These are phyloP conservation scores for Saccharomycopsis olivae DNA, from an alignment of 805 yeast genomes.

Conservation along the genomic window DNA sequence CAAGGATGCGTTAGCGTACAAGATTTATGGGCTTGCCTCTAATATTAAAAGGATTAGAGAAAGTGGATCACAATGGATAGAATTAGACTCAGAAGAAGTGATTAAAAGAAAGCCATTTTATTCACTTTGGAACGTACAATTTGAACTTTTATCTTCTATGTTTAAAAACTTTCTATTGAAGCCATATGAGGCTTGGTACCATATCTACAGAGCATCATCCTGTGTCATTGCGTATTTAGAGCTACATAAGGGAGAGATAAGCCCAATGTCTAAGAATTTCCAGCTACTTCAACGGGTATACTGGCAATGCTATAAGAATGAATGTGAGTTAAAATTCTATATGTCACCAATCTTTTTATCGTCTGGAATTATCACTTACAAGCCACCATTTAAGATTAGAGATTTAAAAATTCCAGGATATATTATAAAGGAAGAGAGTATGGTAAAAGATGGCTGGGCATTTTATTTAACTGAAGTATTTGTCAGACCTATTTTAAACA, in stretches of 20 bases:
- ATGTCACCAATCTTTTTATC: constrained; percentile 14
- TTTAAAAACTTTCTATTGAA: constrained; percentile 16
- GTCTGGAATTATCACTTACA: constrained; percentile 15
- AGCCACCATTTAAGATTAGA: constrained; percentile 18
- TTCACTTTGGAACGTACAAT: constrained; percentile 17
- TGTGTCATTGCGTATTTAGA: constrained; percentile 13
- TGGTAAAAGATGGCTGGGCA: constrained; percentile 17
- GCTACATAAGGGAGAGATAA: background rate
- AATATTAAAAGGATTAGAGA: constrained; percentile 1
- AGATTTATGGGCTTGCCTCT: constrained; percentile 7
- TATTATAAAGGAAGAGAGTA: constrained; percentile 6
- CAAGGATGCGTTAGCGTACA: constrained; percentile 7
- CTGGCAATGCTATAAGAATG: constrained; percentile 18
- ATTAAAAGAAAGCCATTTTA: constrained; percentile 10
- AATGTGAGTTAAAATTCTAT: constrained; percentile 15
- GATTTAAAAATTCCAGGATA: constrained; percentile 12
- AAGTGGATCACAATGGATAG: background rate
- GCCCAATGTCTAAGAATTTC: no score
- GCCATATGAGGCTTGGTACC: constrained; percentile 17
- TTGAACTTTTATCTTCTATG: constrained; percentile 8
- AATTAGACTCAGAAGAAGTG: background rate
- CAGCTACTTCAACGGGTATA: constrained; percentile 15
- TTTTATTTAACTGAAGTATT: constrained; percentile 18
- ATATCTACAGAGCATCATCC: constrained; percentile 12
- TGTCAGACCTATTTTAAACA: constrained; percentile 16